These are phyloP conservation scores for Diaporthe sp. DNA, from an alignment of 2,329 filamentous ascomycete species.

Conservation along the genomic window DNA sequence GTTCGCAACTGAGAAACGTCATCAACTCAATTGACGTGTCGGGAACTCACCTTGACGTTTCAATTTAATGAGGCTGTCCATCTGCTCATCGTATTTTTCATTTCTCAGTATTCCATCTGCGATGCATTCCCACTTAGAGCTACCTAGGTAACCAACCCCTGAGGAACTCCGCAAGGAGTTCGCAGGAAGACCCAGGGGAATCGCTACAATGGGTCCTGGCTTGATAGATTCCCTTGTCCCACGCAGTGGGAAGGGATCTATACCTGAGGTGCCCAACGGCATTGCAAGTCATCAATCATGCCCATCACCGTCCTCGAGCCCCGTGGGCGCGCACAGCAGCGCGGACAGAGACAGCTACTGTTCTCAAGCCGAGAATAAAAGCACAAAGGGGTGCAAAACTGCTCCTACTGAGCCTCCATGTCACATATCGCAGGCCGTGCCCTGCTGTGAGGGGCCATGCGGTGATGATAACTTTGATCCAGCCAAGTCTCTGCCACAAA, in stretches of 20 bases:
- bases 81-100: not conserved
- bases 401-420: not conserved
- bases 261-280: not conserved
- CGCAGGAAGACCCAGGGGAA: no score
- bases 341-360: not conserved
- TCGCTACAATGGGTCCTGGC: not conserved
- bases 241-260: not conserved
- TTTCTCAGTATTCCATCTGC: not conserved
- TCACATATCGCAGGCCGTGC: no score
- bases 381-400: not conserved
- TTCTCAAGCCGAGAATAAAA: not conserved
- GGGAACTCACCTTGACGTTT: not conserved
- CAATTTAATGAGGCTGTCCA: not conserved
- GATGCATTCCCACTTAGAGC: not conserved
- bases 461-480: not conserved
- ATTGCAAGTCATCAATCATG: not conserved
- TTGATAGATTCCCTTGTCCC: not conserved
- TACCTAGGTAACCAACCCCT: no score
- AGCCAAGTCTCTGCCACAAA: not conserved
- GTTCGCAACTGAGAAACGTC: not conserved
- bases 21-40: not conserved
- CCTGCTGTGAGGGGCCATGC: not conserved
- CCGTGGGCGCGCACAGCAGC: not conserved
- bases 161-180: no score
- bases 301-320: not conserved